Conservation (phyloP, 768 basidiomycete genomes). For the Trametes gibbosa region DNA sequence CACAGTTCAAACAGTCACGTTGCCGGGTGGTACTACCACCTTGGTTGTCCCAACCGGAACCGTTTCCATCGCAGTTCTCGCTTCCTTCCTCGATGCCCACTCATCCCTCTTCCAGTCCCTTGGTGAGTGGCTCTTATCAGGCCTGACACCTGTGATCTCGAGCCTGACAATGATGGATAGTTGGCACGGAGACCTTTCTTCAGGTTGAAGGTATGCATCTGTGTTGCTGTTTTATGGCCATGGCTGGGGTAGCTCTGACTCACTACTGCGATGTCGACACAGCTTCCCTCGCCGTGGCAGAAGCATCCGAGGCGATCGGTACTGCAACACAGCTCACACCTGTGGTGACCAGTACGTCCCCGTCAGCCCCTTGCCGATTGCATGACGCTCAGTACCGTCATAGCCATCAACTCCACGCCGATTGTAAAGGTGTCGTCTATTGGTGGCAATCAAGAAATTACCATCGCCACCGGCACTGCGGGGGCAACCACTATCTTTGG, state of each 20-base stretch:
- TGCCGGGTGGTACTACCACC: background rate
- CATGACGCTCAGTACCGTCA: too few species aligned
- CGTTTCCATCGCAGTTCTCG: background rate
- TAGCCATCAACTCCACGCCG: constrained; percentile 12
- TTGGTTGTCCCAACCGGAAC: background rate
- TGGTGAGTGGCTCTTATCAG: background rate
- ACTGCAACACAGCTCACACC: constrained; percentile 4
- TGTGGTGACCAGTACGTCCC: constrained; percentile 1
- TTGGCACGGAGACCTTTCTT: constrained; percentile 1
- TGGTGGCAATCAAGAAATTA: constrained; percentile 8
- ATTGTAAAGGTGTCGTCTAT: constrained; percentile 12
- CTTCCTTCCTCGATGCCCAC: constrained; percentile 1
- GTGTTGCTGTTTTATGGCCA: background rate
- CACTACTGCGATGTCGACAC: background rate
- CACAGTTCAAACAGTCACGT: background rate
- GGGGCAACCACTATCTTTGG: constrained; percentile 7
- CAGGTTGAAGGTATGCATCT: background rate
- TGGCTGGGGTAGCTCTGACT: too few species aligned
- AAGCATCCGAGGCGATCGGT: constrained; percentile 1
- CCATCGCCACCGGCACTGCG: constrained; percentile 11
- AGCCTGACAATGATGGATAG: background rate
- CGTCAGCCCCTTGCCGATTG: background rate
- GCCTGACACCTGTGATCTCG: too few species aligned
- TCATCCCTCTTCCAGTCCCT: background rate
- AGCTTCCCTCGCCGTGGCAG: background rate